Evolutionary conservation across 2,329 filamentous ascomycete genomes (phyloP).

Genomic region (Reticulascus tulasneorum): DNA sequence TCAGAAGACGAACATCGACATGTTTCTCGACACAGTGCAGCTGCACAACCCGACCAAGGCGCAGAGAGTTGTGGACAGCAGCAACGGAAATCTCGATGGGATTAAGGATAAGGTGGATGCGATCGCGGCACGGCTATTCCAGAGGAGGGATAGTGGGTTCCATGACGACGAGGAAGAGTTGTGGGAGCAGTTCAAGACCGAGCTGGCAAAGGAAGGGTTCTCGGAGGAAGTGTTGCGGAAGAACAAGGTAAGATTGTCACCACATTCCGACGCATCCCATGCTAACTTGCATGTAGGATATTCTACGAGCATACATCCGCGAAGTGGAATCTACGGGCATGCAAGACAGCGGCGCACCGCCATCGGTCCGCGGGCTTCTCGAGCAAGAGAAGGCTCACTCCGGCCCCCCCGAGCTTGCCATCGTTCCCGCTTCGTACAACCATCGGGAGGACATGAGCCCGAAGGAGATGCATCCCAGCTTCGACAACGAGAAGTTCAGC

Average conservation of each 20-base stretch:
- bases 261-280: not conserved
- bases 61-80: conserved; percentile 27
- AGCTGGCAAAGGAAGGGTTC: conserved; percentile 56
- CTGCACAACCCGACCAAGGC: conserved; percentile 41
- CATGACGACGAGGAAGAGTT: conserved; percentile 45
- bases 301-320: conserved; percentile 57
- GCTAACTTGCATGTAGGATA: conserved; percentile 39
- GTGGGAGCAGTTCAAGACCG: conserved; percentile 56
- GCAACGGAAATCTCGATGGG: conserved; percentile 40
- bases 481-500: conserved; percentile 38
- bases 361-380: conserved; percentile 51
- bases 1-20: conserved; percentile 49
- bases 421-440: conserved; percentile 3
- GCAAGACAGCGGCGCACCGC: conserved; percentile 38
- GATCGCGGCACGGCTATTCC: conserved; percentile 49
- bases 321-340: conserved; percentile 49
- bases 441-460: conserved; percentile 19
- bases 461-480: conserved; percentile 30
- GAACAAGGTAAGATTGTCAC: conserved; percentile 47
- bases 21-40: conserved; percentile 56
- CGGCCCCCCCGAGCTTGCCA: conserved; percentile 7
- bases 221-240: conserved; percentile 49
- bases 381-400: conserved; percentile 30
- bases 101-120: conserved; percentile 59
- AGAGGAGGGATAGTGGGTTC: conserved; percentile 31